Base-by-base conservation (phyloP, 2,329 filamentous ascomycete genomes). In the Phoma herbarum region DNA sequence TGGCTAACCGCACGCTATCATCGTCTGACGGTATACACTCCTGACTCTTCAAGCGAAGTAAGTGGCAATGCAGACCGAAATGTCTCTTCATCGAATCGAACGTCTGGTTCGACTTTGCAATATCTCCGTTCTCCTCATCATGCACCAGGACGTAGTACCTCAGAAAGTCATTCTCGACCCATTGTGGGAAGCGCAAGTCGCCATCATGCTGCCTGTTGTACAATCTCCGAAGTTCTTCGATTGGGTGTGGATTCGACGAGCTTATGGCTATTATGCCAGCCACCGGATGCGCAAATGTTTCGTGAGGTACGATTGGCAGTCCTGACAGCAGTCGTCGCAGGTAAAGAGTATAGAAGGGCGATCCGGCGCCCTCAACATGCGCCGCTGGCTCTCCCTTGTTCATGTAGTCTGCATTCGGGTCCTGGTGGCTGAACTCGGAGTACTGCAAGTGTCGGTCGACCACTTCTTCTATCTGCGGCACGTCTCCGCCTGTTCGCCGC, bases 81-180 rank as follows among this genome's bases (percentile, higher is more conserved):
- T 97, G 92, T n/a, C 95, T 88, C 79, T 98, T 99, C 96, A 99
- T 99, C 77, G 97, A 92, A 68, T 99, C 95, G 77, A 97, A 99
- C 26, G 98, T 82, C 18, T 88, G 86, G 77, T 94, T 94, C 12
- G 93, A 96, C 77, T 93, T 90, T 35, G 87, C 87, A 61, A 98
- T 96, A 74, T 99, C 93, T 72, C 97, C 94, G 61, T 88, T 88
- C 73, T 99, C 95, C 78, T 99, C 96, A 68, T 99, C 95, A 71
- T 99, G 95, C 18, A 99, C 90, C 41, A 99, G 82, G 16, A 99
- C 91, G 77, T 99, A 99, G 77, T 99, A 99, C 63, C 95, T 87
- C 63, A 99, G 81, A 75, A 95, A 99, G 61, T 98, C 93, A 28
- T 90, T 89, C 72, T 96, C 89, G 0, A 97, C 90, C 90, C 94